These are phyloP conservation scores for Jacaranda mimosifolia DNA, from an alignment of 257 asterid species.

Conservation along the genomic window DNA sequence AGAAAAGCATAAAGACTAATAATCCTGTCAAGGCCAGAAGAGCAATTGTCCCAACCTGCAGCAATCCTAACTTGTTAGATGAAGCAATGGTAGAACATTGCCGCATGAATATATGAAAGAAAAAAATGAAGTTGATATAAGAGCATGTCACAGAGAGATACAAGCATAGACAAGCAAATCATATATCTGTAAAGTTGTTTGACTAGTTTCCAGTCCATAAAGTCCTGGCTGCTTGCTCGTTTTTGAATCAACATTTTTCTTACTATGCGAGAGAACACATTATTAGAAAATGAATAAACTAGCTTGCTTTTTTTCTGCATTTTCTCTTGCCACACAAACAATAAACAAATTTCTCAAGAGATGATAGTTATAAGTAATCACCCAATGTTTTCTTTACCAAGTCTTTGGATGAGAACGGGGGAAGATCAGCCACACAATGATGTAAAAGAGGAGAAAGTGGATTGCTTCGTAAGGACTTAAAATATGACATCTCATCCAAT, in stretches of 20 bases:
- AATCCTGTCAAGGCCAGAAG: constrained; percentile 71
- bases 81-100: constrained; percentile 12
- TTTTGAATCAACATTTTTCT: neutral
- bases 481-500: neutral
- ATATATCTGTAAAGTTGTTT: neutral
- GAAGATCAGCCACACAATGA: neutral
- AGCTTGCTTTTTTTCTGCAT: constrained; percentile 11
- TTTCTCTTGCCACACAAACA: constrained; percentile 4
- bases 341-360: neutral
- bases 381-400: constrained; percentile 3
- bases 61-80: constrained; percentile 14
- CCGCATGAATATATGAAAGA: neutral
- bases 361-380: neutral
- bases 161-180: constrained; percentile 7
- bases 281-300: neutral
- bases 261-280: neutral
- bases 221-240: neutral
- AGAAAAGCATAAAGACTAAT: constrained; percentile 70
- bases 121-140: constrained; percentile 6
- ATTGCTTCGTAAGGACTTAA: neutral
- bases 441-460: neutral
- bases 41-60: constrained; percentile 78
- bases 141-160: neutral
- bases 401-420: constrained; percentile 14
- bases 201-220: neutral